Evolutionary conservation across 73 alveolate species (phyloP).

Genomic region (Paramecium sexaurelia): DNA sequence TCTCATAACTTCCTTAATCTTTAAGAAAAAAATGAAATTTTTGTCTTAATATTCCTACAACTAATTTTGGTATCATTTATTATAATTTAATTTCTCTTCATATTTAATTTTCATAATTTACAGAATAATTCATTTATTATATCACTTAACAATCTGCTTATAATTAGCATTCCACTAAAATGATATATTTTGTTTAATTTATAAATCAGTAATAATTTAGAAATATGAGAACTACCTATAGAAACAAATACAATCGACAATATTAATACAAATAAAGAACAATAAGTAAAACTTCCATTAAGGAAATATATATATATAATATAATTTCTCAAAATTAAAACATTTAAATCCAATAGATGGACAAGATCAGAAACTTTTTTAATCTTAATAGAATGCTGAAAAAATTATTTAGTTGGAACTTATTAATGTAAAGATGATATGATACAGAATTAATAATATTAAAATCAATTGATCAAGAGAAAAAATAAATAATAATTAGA

Average conservation of each 20-base stretch:
- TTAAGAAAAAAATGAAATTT: constrained; percentile 42
- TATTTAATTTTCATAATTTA: constrained; percentile 40
- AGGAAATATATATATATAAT: too few species aligned
- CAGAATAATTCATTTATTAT: constrained; percentile 25
- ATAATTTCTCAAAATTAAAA: too few species aligned
- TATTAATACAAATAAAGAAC: too few species aligned
- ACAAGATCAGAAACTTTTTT: too few species aligned
- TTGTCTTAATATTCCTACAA: constrained; percentile 32
- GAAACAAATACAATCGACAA: too few species aligned
- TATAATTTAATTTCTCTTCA: constrained; percentile 28
- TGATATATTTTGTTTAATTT: constrained; percentile 19
- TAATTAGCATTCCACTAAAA: not conserved
- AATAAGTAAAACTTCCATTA: too few species aligned
- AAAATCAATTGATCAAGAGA: constrained; percentile 7
- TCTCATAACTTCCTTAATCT: constrained; percentile 58
- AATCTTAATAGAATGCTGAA: too few species aligned
- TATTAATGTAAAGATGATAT: too few species aligned
- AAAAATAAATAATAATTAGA: not conserved
- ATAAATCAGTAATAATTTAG: not conserved
- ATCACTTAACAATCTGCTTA: constrained; percentile 17
- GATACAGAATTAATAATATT: too few species aligned
- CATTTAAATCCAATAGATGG: too few species aligned
- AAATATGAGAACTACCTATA: not conserved
- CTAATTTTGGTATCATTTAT: constrained; percentile 47
- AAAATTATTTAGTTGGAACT: too few species aligned